These are phyloP conservation scores for Saccharomyces hybrid DNA, from an alignment of 1,139 yeast species.

Conservation along the genomic window DNA sequence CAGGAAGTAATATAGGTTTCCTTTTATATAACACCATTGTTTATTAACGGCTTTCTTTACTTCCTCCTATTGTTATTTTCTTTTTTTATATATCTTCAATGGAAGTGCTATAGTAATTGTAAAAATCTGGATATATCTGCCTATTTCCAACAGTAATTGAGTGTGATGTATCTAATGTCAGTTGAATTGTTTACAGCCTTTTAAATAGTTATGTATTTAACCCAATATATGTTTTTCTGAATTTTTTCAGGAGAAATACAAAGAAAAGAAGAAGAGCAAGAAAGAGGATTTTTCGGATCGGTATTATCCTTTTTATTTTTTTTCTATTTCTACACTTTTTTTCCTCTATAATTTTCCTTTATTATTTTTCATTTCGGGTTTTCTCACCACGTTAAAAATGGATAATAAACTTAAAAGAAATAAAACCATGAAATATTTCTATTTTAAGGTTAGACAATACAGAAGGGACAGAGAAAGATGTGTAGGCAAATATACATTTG, in stretches of 20 bases:
- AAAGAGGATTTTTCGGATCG: background rate
- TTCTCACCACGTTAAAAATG: background rate
- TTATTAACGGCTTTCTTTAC: background rate
- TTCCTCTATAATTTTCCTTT: slow-evolving; percentile 1
- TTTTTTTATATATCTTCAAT: background rate
- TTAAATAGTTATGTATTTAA: background rate
- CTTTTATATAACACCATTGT: slow-evolving; percentile 61
- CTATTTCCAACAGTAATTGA: background rate
- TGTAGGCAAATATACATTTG: background rate
- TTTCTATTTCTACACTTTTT: slow-evolving; percentile 1
- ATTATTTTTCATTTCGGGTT: slow-evolving; percentile 1
- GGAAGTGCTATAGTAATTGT: background rate
- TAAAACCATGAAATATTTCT: background rate
- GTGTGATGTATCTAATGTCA: background rate
- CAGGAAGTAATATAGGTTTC: slow-evolving; percentile 54
- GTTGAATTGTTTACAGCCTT: background rate
- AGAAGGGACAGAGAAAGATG: background rate
- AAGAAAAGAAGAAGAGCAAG: background rate
- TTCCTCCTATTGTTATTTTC: background rate
- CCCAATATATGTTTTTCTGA: too few species aligned
- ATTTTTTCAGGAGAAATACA: background rate
- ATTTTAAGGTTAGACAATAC: background rate
- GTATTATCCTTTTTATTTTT: slow-evolving; percentile 2
- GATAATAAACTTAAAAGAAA: background rate
- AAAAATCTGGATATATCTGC: background rate